A percentile compares a stretch with the other conserved stretches of the same genome.
These are phyloP conservation scores for Xylariomycetidae sp. DNA, from an alignment of 2,329 filamentous ascomycete species.

Conservation along the genomic window DNA sequence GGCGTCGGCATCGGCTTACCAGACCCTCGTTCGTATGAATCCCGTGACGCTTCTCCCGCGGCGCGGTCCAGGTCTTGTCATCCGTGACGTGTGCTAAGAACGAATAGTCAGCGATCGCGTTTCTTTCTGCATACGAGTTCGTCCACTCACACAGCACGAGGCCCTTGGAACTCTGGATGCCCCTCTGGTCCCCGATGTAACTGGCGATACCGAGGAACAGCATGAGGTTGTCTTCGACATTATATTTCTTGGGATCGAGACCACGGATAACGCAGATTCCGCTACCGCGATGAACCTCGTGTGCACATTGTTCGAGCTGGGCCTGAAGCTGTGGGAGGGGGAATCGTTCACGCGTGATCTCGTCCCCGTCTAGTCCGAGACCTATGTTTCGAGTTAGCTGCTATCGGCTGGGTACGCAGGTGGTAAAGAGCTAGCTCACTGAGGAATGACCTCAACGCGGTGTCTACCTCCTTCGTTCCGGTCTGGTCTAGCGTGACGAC, in stretches of 20 bases:
- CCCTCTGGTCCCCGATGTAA: conserved; percentile 51
- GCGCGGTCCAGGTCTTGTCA: conserved; percentile 40
- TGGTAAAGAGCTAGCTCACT: too few relatives aligned
- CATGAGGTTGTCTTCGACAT: conserved; percentile 48
- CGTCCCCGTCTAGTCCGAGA: conserved; percentile 33
- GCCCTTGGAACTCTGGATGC: conserved; percentile 44
- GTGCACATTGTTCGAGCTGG: conserved; percentile 29
- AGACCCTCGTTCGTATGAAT: conserved; percentile 44
- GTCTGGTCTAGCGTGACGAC: too few relatives aligned
- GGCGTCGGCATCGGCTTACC: conserved; percentile 30
- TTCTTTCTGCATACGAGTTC: not conserved
- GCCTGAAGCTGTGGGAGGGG: conserved; percentile 32
- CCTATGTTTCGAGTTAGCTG: too few relatives aligned
- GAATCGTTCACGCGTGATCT: conserved; percentile 34
- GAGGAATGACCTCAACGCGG: too few relatives aligned
- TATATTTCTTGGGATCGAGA: conserved; percentile 41
- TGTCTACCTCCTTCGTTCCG: too few relatives aligned
- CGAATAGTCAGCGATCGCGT: conserved; percentile 10
- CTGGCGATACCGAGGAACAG: conserved; percentile 53
- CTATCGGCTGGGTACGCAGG: too few relatives aligned
- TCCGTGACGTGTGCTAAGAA: conserved; percentile 48
- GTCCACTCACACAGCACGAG: conserved; percentile 39
- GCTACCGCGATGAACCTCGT: conserved; percentile 33
- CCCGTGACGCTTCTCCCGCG: conserved; percentile 40
- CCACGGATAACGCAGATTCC: conserved; percentile 54